phyloP scores from a whole-genome alignment of 495 filamentous ascomycete genomes.

The Talaromyces wortmannii region DNA sequence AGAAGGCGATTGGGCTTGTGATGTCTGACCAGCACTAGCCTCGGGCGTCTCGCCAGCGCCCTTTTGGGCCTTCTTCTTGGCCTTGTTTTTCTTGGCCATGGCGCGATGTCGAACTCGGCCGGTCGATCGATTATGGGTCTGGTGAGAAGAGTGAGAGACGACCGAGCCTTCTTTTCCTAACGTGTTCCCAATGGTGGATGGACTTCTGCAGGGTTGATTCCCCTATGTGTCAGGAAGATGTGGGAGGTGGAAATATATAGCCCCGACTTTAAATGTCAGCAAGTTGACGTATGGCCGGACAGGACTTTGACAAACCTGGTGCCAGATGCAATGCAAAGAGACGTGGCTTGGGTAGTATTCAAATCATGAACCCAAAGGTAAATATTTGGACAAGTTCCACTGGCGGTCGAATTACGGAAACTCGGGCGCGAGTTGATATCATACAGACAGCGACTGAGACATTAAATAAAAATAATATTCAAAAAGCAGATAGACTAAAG shows the following conservation, averaged over 20 bases:
- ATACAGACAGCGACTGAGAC: slow-evolving; percentile 15
- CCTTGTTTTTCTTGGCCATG: slow-evolving; percentile 30
- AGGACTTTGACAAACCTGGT: too few relatives aligned
- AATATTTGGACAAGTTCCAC: neutral
- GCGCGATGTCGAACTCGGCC: slow-evolving; percentile 29
- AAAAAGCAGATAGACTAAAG: slow-evolving; percentile 10
- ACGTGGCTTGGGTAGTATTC: slow-evolving; percentile 10
- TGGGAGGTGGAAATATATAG: too few relatives aligned
- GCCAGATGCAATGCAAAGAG: too few relatives aligned
- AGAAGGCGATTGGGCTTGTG: neutral
- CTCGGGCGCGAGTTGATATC: slow-evolving; percentile 1
- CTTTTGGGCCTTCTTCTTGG: slow-evolving; percentile 34
- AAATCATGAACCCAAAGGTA: neutral
- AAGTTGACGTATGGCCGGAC: too few relatives aligned
- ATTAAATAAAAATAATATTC: slow-evolving; percentile 25
- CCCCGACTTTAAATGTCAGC: too few relatives aligned
- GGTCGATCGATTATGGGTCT: neutral
- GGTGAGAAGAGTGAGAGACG: neutral
- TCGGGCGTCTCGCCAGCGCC: neutral
- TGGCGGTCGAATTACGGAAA: neutral
- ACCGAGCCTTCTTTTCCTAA: slow-evolving; percentile 12
- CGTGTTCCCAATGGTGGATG: slow-evolving; percentile 33
- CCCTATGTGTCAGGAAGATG: too few relatives aligned
- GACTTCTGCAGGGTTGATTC: too few relatives aligned
- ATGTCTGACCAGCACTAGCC: neutral